Conservation (phyloP, 83 land plant genomes). For the Picea abies region DNA sequence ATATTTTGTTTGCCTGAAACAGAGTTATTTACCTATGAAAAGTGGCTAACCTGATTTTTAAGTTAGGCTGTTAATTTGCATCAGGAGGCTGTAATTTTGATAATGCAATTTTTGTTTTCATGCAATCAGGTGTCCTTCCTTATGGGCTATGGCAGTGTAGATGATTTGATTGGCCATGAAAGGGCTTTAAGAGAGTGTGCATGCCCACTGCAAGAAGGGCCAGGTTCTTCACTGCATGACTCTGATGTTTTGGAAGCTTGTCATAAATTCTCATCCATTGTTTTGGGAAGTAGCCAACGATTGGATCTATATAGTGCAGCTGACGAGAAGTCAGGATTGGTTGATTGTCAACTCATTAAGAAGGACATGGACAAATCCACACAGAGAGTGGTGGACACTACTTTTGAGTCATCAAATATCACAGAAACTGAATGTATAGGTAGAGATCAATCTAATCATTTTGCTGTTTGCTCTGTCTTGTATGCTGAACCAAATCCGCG, state of each 20-base stretch:
- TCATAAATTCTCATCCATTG: constrained; percentile 53
- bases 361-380: background rate
- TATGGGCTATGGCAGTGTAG: constrained; percentile 37
- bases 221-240: background rate
- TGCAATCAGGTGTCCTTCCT: constrained; percentile 36
- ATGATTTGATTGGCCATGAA: constrained; percentile 35
- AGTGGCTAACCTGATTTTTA: background rate
- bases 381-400: background rate
- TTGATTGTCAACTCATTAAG: background rate
- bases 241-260: constrained; percentile 33
- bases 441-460: background rate
- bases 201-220: background rate
- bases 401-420: background rate
- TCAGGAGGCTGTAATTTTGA: background rate
- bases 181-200: constrained; percentile 17
- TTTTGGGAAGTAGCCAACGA: constrained; percentile 44
- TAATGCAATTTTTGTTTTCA: background rate
- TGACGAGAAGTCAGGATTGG: background rate
- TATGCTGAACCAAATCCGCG: background rate
- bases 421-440: background rate
- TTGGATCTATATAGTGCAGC: constrained; percentile 46
- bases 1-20: background rate
- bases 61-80: background rate
- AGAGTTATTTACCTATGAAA: background rate
- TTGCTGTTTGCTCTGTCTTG: background rate